phyloP scores from a whole-genome alignment of 805 yeast genomes.

The Candida morakotiae region DNA sequence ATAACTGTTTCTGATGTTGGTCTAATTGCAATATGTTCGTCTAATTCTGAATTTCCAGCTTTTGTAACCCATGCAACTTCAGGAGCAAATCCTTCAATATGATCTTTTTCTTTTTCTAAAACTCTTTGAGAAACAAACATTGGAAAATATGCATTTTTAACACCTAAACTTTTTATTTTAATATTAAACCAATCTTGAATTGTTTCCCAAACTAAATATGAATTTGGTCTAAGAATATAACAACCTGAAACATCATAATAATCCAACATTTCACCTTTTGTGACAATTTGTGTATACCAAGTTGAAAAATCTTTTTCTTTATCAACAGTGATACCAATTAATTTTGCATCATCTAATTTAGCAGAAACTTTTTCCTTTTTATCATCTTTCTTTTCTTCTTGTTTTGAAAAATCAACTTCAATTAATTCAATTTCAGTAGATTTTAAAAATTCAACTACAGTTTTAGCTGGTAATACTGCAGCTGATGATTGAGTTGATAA shows the following conservation, averaged over 20 bases:
- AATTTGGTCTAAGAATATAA: slow-evolving; percentile 94
- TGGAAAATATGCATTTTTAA: slow-evolving; percentile 94
- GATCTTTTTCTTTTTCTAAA: slow-evolving; percentile 96
- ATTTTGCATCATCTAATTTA: slow-evolving; percentile 75
- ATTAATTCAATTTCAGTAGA: slow-evolving; percentile 49
- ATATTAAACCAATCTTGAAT: slow-evolving; percentile 85
- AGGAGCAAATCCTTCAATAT: slow-evolving; percentile 98
- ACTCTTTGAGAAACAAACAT: slow-evolving; percentile 95
- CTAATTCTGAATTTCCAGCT: slow-evolving; percentile 92
- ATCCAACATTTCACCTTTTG: slow-evolving; percentile 97
- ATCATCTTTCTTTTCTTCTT: slow-evolving; percentile 30
- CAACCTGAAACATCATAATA: slow-evolving; percentile 99
- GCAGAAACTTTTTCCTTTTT: slow-evolving; percentile 44
- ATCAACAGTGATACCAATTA: slow-evolving; percentile 94
- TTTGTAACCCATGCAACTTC: slow-evolving; percentile 99
- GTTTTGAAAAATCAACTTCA: slow-evolving; percentile 52
- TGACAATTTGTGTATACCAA: slow-evolving; percentile 95
- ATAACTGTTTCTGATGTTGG: slow-evolving; percentile 99
- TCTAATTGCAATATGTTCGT: slow-evolving; percentile 98
- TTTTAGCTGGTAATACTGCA: slow-evolving; percentile 45
- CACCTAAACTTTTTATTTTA: slow-evolving; percentile 83
- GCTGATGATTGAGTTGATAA: slow-evolving; percentile 52
- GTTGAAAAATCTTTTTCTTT: slow-evolving; percentile 89
- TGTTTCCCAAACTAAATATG: slow-evolving; percentile 90
- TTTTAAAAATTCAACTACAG: slow-evolving; percentile 42